These are phyloP conservation scores for Musa schizocarpa DNA, from an alignment of 176 grass and related monocot species.

Conservation along the genomic window DNA sequence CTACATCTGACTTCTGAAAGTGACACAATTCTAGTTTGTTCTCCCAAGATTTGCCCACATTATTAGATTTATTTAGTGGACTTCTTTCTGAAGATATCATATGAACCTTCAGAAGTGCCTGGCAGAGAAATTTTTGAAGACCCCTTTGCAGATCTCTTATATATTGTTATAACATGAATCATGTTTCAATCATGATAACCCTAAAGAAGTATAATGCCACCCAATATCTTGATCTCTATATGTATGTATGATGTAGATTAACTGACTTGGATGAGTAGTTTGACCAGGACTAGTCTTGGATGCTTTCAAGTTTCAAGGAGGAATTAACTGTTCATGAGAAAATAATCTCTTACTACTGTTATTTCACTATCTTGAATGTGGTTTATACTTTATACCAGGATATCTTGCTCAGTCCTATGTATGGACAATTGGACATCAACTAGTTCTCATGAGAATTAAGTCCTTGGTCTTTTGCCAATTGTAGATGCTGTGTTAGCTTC, in stretches of 20 bases:
- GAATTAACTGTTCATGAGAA: not conserved
- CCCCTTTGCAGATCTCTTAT: not conserved
- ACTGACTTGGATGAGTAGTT: not conserved
- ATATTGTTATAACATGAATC: not conserved
- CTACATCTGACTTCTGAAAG: not conserved
- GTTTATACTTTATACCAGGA: not conserved
- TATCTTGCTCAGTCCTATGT: not conserved
- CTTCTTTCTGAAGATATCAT: not conserved
- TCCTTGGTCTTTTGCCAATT: not conserved
- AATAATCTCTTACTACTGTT: not conserved
- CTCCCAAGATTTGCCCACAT: no score
- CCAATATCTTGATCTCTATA: not conserved
- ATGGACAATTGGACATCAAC: not conserved
- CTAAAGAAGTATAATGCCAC: not conserved
- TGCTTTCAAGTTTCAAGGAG: not conserved
- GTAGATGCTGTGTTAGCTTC: not conserved
- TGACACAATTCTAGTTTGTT: not conserved
- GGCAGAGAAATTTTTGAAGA: not conserved
- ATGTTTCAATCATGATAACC: not conserved
- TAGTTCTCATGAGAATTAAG: not conserved
- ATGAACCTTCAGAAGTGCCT: not conserved
- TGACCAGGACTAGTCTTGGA: not conserved
- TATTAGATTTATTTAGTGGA: no score
- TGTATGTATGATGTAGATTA: not conserved
- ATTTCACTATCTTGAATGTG: not conserved